These are phyloP conservation scores for Suillus subaureus DNA, from an alignment of 768 basidiomycete species.

Conservation along the genomic window DNA sequence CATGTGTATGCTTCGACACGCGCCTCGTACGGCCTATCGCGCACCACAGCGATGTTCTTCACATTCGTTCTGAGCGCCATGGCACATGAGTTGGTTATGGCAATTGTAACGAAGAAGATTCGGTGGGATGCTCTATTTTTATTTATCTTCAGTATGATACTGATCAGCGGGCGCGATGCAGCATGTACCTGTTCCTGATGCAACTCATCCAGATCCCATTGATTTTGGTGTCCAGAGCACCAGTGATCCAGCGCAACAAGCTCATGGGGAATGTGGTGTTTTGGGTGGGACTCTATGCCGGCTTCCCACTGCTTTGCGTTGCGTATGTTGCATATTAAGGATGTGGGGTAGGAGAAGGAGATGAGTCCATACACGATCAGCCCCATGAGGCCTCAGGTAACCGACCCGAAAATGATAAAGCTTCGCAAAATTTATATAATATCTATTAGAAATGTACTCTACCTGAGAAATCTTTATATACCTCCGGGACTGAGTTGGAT, in stretches of 20 bases:
- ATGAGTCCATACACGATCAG: not conserved
- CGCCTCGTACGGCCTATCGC: slow-evolving; percentile 71
- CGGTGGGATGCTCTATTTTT: slow-evolving; percentile 46
- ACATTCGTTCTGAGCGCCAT: slow-evolving; percentile 92
- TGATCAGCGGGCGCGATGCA: slow-evolving; percentile 24
- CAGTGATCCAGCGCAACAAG: slow-evolving; percentile 78
- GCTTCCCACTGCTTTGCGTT: slow-evolving; percentile 92
- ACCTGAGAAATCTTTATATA: too few relatives aligned
- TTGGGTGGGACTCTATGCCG: slow-evolving; percentile 90
- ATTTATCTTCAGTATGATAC: not conserved
- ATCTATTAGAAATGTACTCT: too few relatives aligned
- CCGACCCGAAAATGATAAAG: too few relatives aligned
- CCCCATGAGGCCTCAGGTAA: too few relatives aligned
- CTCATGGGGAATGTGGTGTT: slow-evolving; percentile 85
- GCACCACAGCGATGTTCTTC: slow-evolving; percentile 81
- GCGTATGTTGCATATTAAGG: slow-evolving; percentile 60
- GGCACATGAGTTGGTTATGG: slow-evolving; percentile 96
- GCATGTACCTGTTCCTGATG: slow-evolving; percentile 85
- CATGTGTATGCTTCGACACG: slow-evolving; percentile 96
- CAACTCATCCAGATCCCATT: slow-evolving; percentile 91
- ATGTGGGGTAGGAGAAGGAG: slow-evolving; percentile 1
- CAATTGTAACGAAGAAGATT: slow-evolving; percentile 90
- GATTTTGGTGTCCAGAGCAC: slow-evolving; percentile 77
- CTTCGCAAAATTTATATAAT: too few relatives aligned
- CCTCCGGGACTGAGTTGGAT: too few relatives aligned